Base-by-base conservation (phyloP, 2,329 filamentous ascomycete genomes). In the Neofusicoccum kwambonambiense region DNA sequence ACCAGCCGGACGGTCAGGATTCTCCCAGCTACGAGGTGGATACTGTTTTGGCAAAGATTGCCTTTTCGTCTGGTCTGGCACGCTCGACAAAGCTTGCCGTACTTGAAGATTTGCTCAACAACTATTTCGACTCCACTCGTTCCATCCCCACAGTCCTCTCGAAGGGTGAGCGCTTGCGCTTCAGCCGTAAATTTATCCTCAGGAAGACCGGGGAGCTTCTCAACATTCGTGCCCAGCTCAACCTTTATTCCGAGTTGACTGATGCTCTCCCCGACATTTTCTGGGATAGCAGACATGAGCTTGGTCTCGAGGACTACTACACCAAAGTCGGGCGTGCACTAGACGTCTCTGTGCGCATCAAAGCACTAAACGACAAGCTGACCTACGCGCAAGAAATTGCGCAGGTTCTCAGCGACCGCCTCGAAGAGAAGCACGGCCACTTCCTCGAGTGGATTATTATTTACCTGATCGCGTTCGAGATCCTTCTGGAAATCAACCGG, bases 321-420 rank as follows among this genome's bases (percentile, higher is more conserved):
- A 93, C 97, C 70, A 91, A 95, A 76, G 92, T 97, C 45, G 93
- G 94, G 45, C 87, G 89, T 63, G 92, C 93, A 0, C 84, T 99
- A 41, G 95, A 98, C 77, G 93, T 98, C 27, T 91, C 91, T 39
- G 91, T 95, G 31, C 86, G 95, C 58, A 98, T 98, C 79, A 91
- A 91, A 72, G 89, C 92, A 17, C 80, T 98, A 70, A 99, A 99
- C 76, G 92, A 96, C 80, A 96, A 96, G 81, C 96, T 99, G 87
- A 94, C 97, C 73, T 98, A 99, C 76, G 95, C 94, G 0, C 91
- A 95, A 73, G 94, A 98, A 77, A 97, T 97, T 75, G 93, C 95
- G 6, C 91, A 84, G 61, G 93, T 98, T 15, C 80, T 98, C 67
- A 84, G 95, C 65, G 92, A 97, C 76, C 89, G 93, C 74, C 84